These are phyloP conservation scores for Buddleja alternifolia DNA, from an alignment of 257 asterid genomes.

Conservation along the genomic window DNA sequence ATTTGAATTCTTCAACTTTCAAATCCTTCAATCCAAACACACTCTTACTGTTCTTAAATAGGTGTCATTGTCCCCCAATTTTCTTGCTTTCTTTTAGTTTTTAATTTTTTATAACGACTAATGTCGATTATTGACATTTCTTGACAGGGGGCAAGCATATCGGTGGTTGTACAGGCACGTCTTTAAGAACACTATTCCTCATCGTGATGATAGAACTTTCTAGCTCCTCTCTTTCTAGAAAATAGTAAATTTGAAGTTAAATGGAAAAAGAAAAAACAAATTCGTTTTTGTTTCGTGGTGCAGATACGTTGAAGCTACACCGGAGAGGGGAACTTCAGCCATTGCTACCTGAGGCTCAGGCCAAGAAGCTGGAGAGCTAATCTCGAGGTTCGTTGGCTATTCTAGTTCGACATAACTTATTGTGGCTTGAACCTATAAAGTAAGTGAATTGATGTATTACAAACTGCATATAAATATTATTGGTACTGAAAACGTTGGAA, in stretches of 20 bases:
- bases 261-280: not conserved
- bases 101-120: slow-evolving; percentile 12
- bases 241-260: too few relatives aligned
- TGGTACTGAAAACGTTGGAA: not conserved
- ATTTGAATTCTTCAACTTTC: too few relatives aligned
- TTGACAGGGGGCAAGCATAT: slow-evolving; percentile 80
- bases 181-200: slow-evolving; percentile 12
- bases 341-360: slow-evolving; percentile 59
- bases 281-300: slow-evolving; percentile 19
- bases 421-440: not conserved
- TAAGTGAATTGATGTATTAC: not conserved
- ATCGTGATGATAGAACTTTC: not conserved
- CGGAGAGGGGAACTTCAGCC: slow-evolving; percentile 67
- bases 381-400: not conserved
- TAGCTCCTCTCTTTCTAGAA: too few relatives aligned
- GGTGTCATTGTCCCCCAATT: not conserved
- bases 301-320: slow-evolving; percentile 70
- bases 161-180: slow-evolving; percentile 91
- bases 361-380: slow-evolving; percentile 43
- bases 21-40: too few relatives aligned
- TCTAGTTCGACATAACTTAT: not conserved
- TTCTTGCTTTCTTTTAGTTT: not conserved
- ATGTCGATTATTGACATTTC: slow-evolving; percentile 9
- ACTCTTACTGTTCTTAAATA: too few relatives aligned
- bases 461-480: not conserved